A percentile compares a stretch with the other conserved stretches of the same genome.
Conservation (phyloP, 176 grass and related monocot species). For the Musa troglodytarum region DNA sequence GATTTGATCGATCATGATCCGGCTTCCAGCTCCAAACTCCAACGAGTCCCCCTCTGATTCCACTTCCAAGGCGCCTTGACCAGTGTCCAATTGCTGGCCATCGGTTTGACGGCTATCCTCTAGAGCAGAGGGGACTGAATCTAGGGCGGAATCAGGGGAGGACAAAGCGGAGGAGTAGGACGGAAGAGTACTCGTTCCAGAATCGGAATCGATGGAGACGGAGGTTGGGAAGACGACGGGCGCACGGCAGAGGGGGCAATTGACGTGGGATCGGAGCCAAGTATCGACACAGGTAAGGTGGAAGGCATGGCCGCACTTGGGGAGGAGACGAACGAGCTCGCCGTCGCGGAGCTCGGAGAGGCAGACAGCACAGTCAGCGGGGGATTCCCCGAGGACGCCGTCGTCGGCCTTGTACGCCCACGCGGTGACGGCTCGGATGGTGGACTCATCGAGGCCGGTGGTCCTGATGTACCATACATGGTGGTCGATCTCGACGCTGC, state of each 20-base stretch:
- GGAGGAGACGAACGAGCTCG: slow-evolving; percentile 72
- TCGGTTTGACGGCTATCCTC: not conserved
- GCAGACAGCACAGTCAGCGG: slow-evolving; percentile 49
- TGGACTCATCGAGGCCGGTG: slow-evolving; percentile 17
- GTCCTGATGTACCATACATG: slow-evolving; percentile 18
- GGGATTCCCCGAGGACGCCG: slow-evolving; percentile 14
- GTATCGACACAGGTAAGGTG: slow-evolving; percentile 71
- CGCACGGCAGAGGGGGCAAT: slow-evolving; percentile 74
- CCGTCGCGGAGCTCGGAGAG: slow-evolving; percentile 68
- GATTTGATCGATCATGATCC: not conserved
- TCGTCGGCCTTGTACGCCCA: slow-evolving; percentile 11
- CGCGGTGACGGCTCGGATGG: slow-evolving; percentile 10
- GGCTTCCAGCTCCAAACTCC: not conserved
- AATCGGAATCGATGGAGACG: not conserved
- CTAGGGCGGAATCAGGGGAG: not conserved
- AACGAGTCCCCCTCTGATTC: not conserved
- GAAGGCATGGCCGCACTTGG: slow-evolving; percentile 68
- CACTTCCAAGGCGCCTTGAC: not conserved
- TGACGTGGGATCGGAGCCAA: slow-evolving; percentile 73
- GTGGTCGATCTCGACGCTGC: slow-evolving; percentile 1
- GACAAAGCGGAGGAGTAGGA: not conserved
- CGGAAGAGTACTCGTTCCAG: not conserved
- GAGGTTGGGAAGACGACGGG: slow-evolving; percentile 23
- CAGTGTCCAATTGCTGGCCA: not conserved
- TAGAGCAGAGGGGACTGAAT: not conserved